Evolutionary conservation across 805 yeast species (phyloP).

Genomic region (Nakazawaea populi): DNA sequence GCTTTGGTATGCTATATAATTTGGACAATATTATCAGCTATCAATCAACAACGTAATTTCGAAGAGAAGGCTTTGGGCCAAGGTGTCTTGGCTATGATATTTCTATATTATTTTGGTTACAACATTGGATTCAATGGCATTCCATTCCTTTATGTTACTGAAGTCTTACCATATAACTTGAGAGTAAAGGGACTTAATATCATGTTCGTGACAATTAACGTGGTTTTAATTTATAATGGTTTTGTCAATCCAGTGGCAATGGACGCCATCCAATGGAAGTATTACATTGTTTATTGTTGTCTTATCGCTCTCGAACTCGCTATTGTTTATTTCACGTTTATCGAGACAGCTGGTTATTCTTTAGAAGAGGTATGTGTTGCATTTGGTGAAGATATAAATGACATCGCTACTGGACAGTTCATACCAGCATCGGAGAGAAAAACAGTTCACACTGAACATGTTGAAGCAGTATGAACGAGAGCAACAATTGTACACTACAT

Average conservation of each 20-base stretch:
- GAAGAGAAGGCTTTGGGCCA: constrained; percentile 32
- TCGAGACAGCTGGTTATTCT: constrained; percentile 32
- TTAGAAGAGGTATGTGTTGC: constrained; percentile 31
- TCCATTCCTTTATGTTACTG: constrained; percentile 39
- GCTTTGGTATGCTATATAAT: constrained; percentile 33
- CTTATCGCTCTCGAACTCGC: constrained; percentile 22
- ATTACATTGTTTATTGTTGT: constrained; percentile 29
- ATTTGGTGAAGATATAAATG: constrained; percentile 9
- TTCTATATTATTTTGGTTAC: constrained; percentile 35
- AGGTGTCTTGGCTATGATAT: constrained; percentile 50
- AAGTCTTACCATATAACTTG: constrained; percentile 25
- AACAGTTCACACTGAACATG: not conserved
- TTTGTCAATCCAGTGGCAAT: constrained; percentile 29
- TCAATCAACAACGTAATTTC: constrained; percentile 34
- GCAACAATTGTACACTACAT: not conserved
- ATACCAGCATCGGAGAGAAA: not conserved
- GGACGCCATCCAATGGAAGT: constrained; percentile 30
- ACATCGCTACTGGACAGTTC: not conserved
- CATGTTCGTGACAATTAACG: constrained; percentile 13
- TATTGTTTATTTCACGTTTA: constrained; percentile 26
- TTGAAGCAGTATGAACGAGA: not conserved
- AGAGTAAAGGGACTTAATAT: constrained; percentile 21
- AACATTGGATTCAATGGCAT: constrained; percentile 39
- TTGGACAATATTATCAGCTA: constrained; percentile 43
- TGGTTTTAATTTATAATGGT: constrained; percentile 15